A percentile compares a stretch with the other conserved stretches of the same genome.
These are phyloP conservation scores for Rubia peregrina DNA, from an alignment of 305 asterid genomes.

Conservation along the genomic window DNA sequence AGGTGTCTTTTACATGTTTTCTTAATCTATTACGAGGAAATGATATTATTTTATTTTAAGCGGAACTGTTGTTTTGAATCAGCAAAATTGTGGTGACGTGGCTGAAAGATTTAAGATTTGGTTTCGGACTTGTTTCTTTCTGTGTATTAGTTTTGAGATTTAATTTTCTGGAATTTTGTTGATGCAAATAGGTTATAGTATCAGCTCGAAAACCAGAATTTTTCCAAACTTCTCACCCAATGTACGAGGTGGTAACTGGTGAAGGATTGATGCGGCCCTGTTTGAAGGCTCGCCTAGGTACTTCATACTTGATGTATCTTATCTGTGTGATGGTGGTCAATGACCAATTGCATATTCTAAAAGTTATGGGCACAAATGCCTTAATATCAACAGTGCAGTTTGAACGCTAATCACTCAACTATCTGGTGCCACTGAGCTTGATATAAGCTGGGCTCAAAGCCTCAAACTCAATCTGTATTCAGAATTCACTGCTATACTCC, in stretches of 20 bases:
- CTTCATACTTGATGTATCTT: conserved; percentile 11
- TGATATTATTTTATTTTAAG: background rate
- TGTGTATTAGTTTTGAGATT: background rate
- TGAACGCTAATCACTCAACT: no score
- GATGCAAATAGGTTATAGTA: conserved; percentile 59
- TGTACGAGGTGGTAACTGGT: conserved; percentile 89
- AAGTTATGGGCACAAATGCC: background rate
- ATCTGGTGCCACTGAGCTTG: no score
- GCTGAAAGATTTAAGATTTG: background rate
- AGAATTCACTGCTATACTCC: background rate
- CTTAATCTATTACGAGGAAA: background rate
- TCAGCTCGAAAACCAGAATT: conserved; percentile 93
- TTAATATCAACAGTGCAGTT: background rate
- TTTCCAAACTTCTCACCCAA: conserved; percentile 82
- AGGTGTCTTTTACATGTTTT: background rate
- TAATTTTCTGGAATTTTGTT: background rate
- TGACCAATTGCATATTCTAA: conserved; percentile 1
- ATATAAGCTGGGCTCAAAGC: background rate
- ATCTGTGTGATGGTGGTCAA: background rate
- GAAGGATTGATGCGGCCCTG: conserved; percentile 97
- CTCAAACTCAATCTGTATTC: background rate
- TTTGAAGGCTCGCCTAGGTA: conserved; percentile 77
- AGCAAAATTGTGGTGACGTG: no score
- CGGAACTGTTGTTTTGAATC: background rate
- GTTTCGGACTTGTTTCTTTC: background rate